Percentiles rank a stretch among this genome's conserved stretches.
Evolutionary conservation across 495 filamentous ascomycete genomes (phyloP).

Genomic region (Penicillium coffeae): DNA sequence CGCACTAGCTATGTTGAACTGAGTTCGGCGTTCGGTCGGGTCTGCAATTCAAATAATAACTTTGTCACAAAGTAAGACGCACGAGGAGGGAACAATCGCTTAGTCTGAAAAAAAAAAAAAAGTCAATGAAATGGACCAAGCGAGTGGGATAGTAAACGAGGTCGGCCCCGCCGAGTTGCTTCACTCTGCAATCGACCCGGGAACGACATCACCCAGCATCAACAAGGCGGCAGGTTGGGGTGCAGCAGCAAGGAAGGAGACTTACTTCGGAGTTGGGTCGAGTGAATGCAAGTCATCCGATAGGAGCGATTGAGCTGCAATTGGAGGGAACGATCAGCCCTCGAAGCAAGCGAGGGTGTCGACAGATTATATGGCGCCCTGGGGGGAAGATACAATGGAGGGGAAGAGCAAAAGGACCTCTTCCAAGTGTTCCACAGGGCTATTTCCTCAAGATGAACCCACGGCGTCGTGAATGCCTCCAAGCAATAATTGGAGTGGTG

Average conservation of each 20-base stretch:
- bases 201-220: background rate
- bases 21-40: slow-evolving; percentile 11
- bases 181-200: background rate
- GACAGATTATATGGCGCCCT: background rate
- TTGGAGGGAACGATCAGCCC: background rate
- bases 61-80: no score
- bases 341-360: background rate
- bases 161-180: background rate
- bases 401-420: background rate
- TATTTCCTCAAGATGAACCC: no score
- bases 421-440: background rate
- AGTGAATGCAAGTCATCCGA: background rate
- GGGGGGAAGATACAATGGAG: background rate
- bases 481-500: background rate
- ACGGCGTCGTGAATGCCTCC: no score
- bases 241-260: background rate
- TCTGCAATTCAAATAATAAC: slow-evolving; percentile 8
- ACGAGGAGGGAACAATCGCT: background rate
- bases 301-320: background rate
- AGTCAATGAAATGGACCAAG: background rate
- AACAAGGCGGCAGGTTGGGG: background rate
- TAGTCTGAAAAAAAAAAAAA: no score
- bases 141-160: background rate
- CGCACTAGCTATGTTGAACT: slow-evolving; percentile 9
- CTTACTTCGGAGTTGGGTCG: background rate